Conservation (phyloP, 2,329 filamentous ascomycete genomes). For the Aspergillus sp. region DNA sequence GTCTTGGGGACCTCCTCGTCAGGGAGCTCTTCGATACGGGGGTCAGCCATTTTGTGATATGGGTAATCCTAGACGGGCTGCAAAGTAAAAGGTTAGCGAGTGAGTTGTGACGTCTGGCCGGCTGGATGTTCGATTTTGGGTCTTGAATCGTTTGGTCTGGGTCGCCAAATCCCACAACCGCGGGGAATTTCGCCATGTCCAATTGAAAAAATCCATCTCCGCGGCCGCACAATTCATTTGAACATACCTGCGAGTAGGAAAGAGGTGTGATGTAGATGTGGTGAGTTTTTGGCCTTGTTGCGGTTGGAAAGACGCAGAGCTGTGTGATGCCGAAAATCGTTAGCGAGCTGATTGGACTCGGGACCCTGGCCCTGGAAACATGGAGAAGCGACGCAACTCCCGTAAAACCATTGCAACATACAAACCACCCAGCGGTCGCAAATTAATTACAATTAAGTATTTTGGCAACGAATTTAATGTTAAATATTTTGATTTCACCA, state of each 20-base stretch:
- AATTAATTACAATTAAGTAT: not conserved
- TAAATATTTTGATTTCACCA: not conserved
- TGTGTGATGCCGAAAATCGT: conserved; percentile 47
- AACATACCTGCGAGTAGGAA: conserved; percentile 37
- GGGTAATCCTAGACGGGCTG: conserved; percentile 23
- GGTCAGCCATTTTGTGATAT: conserved; percentile 78
- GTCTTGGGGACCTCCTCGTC: conserved; percentile 84
- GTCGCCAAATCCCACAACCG: conserved; percentile 21
- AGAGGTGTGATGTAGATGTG: conserved; percentile 35
- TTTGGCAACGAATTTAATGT: not conserved
- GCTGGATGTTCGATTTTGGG: conserved; percentile 18
- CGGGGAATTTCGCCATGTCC: conserved; percentile 25
- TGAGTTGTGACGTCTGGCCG: conserved; percentile 9
- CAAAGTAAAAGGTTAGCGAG: conserved; percentile 20
- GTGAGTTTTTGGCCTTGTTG: conserved; percentile 39
- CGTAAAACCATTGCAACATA: conserved; percentile 7
- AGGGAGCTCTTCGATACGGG: conserved; percentile 94
- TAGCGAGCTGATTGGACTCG: conserved; percentile 38
- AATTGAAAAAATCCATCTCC: conserved; percentile 19
- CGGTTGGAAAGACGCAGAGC: conserved; percentile 37
- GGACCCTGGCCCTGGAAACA: conserved; percentile 31
- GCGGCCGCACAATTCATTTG: conserved; percentile 21
- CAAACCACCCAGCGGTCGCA: conserved; percentile 2
- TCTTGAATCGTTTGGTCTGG: conserved; percentile 19
- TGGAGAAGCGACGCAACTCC: conserved; percentile 28